phyloP scores from a whole-genome alignment of 169 alveolate species.

The Toxoplasma gondii region DNA sequence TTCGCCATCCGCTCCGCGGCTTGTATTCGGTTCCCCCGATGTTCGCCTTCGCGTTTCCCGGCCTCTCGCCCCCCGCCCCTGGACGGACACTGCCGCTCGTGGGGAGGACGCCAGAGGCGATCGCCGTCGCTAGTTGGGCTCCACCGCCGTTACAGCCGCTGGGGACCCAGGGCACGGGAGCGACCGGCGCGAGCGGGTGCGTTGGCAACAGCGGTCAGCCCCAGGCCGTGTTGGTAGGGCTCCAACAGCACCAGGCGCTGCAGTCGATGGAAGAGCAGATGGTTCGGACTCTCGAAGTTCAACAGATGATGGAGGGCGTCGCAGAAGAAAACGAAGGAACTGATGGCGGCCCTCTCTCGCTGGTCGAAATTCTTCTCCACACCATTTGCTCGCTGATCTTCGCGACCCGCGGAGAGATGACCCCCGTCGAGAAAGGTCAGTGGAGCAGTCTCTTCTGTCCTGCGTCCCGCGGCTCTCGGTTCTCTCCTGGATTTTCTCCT shows the following conservation, averaged over 20 bases:
- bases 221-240: slow-evolving; percentile 20
- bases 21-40: neutral
- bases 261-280: slow-evolving; percentile 41
- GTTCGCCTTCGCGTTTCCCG: neutral
- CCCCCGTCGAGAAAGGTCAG: neutral
- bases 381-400: slow-evolving; percentile 17
- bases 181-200: neutral
- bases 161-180: neutral
- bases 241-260: slow-evolving; percentile 41
- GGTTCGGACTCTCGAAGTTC: neutral
- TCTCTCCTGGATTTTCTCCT: neutral
- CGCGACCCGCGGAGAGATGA: neutral
- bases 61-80: neutral
- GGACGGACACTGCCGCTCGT: neutral
- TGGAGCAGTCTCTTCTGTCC: neutral
- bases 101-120: neutral
- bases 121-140: neutral
- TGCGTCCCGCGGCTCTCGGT: neutral
- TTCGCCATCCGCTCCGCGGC: neutral
- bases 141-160: neutral
- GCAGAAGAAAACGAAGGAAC: neutral
- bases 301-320: neutral
- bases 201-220: slow-evolving; percentile 1
- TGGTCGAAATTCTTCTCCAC: neutral
- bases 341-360: neutral